These are phyloP conservation scores for Arthroderma sp. DNA, from an alignment of 2,329 filamentous ascomycete species.

Conservation along the genomic window DNA sequence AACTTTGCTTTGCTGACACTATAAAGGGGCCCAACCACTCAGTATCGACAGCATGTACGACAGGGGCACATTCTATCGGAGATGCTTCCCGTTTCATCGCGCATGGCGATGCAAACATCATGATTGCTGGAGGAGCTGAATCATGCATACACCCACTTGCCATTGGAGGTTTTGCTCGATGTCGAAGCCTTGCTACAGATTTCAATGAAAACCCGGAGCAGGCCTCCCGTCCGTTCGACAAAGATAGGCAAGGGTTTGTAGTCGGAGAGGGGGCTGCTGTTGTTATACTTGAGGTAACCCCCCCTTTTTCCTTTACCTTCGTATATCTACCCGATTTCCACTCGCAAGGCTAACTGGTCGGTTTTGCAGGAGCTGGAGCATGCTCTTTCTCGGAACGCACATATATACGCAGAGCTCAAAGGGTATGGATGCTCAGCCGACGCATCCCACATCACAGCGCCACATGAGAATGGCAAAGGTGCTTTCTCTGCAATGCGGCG, in stretches of 20 bases:
- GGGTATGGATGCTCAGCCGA: slow-evolving; percentile 89
- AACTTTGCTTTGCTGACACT: background rate
- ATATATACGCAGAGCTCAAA: slow-evolving; percentile 75
- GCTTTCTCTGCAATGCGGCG: slow-evolving; percentile 75
- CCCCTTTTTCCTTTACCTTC: background rate
- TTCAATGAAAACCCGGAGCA: slow-evolving; percentile 61
- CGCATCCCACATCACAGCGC: slow-evolving; percentile 87
- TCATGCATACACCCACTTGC: slow-evolving; percentile 92
- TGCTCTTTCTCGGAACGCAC: slow-evolving; percentile 63
- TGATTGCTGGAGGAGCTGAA: slow-evolving; percentile 91
- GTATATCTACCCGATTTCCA: background rate
- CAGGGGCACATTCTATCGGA: slow-evolving; percentile 85
- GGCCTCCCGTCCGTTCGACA: slow-evolving; percentile 81
- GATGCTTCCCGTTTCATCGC: slow-evolving; percentile 87
- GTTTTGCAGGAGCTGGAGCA: slow-evolving; percentile 60
- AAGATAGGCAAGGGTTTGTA: slow-evolving; percentile 69
- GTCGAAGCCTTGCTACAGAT: slow-evolving; percentile 69
- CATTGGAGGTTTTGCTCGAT: slow-evolving; percentile 80
- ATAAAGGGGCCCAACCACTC: slow-evolving; percentile 75
- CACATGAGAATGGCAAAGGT: slow-evolving; percentile 67
- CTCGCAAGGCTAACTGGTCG: background rate
- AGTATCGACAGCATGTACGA: slow-evolving; percentile 89
- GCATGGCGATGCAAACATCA: slow-evolving; percentile 84
- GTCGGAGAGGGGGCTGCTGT: slow-evolving; percentile 87
- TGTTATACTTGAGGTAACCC: slow-evolving; percentile 59